These are phyloP conservation scores for Oryza punctata DNA, from an alignment of 176 grass and related monocot genomes.

Conservation along the genomic window DNA sequence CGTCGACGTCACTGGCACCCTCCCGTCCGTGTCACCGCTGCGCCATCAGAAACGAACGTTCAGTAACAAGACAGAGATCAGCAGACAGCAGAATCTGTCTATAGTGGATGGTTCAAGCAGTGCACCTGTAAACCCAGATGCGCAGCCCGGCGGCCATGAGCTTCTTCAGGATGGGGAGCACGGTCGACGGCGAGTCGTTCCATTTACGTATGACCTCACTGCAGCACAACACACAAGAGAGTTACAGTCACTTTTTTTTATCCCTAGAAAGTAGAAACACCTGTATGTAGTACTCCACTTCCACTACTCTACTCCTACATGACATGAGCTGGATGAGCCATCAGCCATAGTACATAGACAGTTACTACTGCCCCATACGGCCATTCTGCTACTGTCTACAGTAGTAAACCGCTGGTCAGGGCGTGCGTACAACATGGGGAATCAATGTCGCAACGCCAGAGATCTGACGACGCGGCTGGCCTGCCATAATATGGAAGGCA, in stretches of 20 bases:
- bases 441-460: not conserved
- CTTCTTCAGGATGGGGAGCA: constrained; percentile 80
- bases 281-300: no score
- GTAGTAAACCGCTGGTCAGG: not conserved
- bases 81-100: no score
- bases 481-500: not conserved
- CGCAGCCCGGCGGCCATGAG: constrained; percentile 78
- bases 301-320: not conserved
- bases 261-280: no score
- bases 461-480: not conserved
- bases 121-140: constrained; percentile 90
- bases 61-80: not conserved
- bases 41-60: not conserved
- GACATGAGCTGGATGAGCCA: not conserved
- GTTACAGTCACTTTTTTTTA: no score
- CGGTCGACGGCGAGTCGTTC: constrained; percentile 81
- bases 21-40: constrained; percentile 93
- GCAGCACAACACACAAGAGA: not conserved
- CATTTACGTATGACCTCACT: constrained; percentile 79
- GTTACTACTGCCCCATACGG: no score
- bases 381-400: not conserved
- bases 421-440: not conserved
- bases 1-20: constrained; percentile 88
- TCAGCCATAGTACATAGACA: not conserved
- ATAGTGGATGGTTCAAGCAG: not conserved